A percentile compares a stretch with the other conserved stretches of the same genome.
phyloP scores from a whole-genome alignment of 768 basidiomycete genomes.

The Podaxis sp. region DNA sequence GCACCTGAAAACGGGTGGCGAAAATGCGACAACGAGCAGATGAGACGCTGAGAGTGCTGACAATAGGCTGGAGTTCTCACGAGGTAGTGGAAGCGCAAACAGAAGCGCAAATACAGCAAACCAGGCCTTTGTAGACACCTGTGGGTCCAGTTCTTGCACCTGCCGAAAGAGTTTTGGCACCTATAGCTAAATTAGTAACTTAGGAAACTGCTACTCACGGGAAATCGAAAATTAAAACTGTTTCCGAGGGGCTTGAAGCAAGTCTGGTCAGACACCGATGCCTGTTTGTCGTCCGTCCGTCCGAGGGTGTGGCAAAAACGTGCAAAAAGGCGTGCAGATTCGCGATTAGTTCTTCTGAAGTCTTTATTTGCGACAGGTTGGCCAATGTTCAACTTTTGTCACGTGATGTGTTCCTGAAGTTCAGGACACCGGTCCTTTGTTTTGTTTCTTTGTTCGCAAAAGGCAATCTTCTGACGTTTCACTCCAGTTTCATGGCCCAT shows the following conservation, averaged over 20 bases:
- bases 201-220: conserved; percentile 20
- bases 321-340: conserved; percentile 27
- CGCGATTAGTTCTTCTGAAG: conserved; percentile 28
- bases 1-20: conserved; percentile 43
- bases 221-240: conserved; percentile 26
- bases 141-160: conserved; percentile 48
- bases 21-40: conserved; percentile 13
- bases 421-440: conserved; percentile 7
- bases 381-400: conserved; percentile 51
- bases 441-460: conserved; percentile 15
- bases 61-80: conserved; percentile 15
- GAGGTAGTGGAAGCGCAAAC: conserved; percentile 14
- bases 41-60: conserved; percentile 15
- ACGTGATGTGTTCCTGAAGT: conserved; percentile 40
- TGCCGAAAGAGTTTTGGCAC: conserved; percentile 21
- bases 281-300: not conserved
- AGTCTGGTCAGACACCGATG: not conserved
- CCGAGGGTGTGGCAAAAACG: conserved; percentile 21
- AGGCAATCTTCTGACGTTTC: conserved; percentile 6
- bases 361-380: conserved; percentile 46
- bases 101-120: conserved; percentile 18
- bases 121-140: conserved; percentile 40
- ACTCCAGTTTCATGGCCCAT: not conserved
- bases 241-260: conserved; percentile 19
- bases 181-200: conserved; percentile 15